These are phyloP conservation scores for Pythium rhizo-oryzae DNA, from an alignment of 352 stramenopile genomes.

Conservation along the genomic window DNA sequence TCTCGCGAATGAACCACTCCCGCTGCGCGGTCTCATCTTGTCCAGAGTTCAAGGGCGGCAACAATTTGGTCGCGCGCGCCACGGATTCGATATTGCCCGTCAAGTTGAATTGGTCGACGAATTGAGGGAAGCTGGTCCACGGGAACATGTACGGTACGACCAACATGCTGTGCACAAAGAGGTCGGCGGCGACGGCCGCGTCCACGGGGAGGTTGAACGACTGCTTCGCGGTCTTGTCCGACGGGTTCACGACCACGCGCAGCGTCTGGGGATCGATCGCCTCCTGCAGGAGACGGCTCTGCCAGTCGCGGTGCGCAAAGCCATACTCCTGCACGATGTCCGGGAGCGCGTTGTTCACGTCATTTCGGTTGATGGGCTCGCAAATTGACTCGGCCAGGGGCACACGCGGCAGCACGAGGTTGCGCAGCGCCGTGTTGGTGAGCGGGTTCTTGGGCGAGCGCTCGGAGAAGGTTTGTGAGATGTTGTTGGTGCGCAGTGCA, in stretches of 20 bases:
- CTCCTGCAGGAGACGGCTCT: not conserved
- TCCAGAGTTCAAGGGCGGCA: not conserved
- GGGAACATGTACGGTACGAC: not conserved
- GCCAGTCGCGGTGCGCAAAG: conserved; percentile 13
- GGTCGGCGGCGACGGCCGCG: conserved; percentile 13
- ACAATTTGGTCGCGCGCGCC: not conserved
- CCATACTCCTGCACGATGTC: not conserved
- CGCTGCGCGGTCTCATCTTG: not conserved
- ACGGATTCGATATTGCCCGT: not conserved
- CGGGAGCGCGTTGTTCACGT: not conserved
- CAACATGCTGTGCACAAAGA: conserved; percentile 10
- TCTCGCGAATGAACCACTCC: not conserved
- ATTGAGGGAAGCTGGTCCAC: not conserved
- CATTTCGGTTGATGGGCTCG: not conserved
- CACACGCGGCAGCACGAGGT: not conserved
- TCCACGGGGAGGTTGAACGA: conserved; percentile 14
- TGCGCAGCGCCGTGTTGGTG: not conserved
- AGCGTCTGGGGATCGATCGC: not conserved
- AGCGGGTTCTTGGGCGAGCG: not conserved
- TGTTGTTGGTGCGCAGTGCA: not conserved
- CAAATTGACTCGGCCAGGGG: not conserved
- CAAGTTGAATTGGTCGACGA: not conserved
- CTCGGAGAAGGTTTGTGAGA: conserved; percentile 1
- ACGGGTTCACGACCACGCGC: conserved; percentile 11
- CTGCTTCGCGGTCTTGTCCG: not conserved